These are phyloP conservation scores for Kazachstania kunashirensis DNA, from an alignment of 805 yeast genomes.

Conservation along the genomic window DNA sequence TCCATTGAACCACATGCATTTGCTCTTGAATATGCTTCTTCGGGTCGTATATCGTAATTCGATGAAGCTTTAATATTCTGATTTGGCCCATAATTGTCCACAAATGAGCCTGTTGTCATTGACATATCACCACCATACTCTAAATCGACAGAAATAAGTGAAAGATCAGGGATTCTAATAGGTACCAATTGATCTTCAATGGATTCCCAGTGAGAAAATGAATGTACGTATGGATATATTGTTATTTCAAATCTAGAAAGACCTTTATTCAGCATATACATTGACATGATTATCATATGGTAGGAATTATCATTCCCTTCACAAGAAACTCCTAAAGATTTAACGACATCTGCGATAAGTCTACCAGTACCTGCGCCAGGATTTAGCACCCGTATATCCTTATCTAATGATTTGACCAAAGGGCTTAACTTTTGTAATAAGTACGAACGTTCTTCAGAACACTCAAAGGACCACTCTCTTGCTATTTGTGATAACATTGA, in stretches of 20 bases:
- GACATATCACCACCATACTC: slow-evolving; percentile 39
- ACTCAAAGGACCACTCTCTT: slow-evolving; percentile 39
- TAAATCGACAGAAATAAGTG: slow-evolving; percentile 26
- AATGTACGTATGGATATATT: slow-evolving; percentile 43
- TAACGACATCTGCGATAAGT: slow-evolving; percentile 42
- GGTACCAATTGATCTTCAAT: slow-evolving; percentile 38
- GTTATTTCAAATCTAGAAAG: slow-evolving; percentile 30
- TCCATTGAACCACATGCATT: slow-evolving; percentile 31
- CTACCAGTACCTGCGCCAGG: slow-evolving; percentile 56
- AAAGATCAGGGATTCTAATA: slow-evolving; percentile 39
- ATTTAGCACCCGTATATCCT: slow-evolving; percentile 39
- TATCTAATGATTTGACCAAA: too few relatives aligned
- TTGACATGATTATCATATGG: slow-evolving; percentile 49
- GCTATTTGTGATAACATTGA: slow-evolving; percentile 43
- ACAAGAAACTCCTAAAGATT: slow-evolving; percentile 36
- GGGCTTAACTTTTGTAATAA: too few relatives aligned
- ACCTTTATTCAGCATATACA: slow-evolving; percentile 40
- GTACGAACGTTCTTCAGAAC: too few relatives aligned
- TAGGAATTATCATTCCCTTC: slow-evolving; percentile 55
- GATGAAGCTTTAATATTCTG: slow-evolving; percentile 15
- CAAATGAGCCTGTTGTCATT: slow-evolving; percentile 60
- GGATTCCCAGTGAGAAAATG: slow-evolving; percentile 35
- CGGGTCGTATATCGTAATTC: slow-evolving; percentile 19
- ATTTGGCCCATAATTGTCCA: slow-evolving; percentile 47
- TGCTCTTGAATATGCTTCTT: slow-evolving; percentile 29